Evolutionary conservation across 805 yeast species (phyloP), one percentile per base, ranked within the genome.

Genomic region (Vanderwaltozyma yarrowii): DNA sequence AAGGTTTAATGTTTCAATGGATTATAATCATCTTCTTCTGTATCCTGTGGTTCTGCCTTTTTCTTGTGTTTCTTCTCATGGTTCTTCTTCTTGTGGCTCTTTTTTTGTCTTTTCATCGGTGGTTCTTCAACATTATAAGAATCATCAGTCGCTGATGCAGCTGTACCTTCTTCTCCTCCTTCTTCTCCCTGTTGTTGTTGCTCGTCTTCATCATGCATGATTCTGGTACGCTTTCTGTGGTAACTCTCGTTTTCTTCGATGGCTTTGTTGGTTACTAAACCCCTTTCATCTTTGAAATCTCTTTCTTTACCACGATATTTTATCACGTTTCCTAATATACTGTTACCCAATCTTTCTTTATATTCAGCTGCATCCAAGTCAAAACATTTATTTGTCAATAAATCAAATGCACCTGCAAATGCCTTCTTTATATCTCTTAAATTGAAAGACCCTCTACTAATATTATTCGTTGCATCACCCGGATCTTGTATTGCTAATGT

Each of bases 401-500:
- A 55, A 50, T 83, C 92, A 62, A 70, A 87, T 0, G 95, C 96
- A 24, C 95, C 95, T 14, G 80, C 78, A 64, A 89, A 88, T 1
- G 95, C 82, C 48, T 85, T 78, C 52, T 81, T 84, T 37, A 89
- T 71, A 49, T 79, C 84, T 27, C 84, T 62, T 32, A 85, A 64
- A 56, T 88, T 87, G 65, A 76, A 85, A 2, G 94, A 78, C 8
- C 95, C 82, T 47, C 95, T 68, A 26, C 89, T 76, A 33, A 89
- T 79, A 56, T 89, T 89, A 52, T 92, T 92, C 11, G 65, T 45
- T 3, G 77, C 64, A 52, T 88, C 96, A 32, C 80, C 78, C 1
- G 98, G 98, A 54, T 89, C 97, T 56, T 82, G 88, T 26, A 89
- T 82, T 0, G 86, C 80, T 29, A 87, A 61, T 1, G 80, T 58